Percentiles rank a stretch among this genome's conserved stretches.
Evolutionary conservation across 768 basidiomycete genomes (phyloP).

Genomic region (Tricholoma sp.): DNA sequence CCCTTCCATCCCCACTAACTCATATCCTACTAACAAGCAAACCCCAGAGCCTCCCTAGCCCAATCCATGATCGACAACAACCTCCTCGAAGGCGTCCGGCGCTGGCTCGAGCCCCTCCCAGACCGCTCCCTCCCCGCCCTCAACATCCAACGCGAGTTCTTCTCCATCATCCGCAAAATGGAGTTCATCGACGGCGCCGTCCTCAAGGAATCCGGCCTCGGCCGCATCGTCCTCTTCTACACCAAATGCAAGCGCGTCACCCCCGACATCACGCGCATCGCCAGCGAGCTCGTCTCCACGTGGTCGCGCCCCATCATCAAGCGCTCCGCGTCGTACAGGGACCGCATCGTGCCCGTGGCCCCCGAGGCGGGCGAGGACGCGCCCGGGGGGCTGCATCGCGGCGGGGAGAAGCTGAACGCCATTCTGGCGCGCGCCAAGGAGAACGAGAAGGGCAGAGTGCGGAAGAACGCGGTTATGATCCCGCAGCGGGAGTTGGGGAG

Average conservation of each 20-base stretch:
- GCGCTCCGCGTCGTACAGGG: constrained; percentile 76
- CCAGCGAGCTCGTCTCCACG: constrained; percentile 74
- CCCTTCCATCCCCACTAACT: constrained; percentile 1
- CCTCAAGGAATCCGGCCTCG: constrained; percentile 87
- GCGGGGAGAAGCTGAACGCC: constrained; percentile 55
- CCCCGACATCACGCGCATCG: constrained; percentile 73
- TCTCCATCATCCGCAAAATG: constrained; percentile 81
- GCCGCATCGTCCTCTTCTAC: constrained; percentile 90
- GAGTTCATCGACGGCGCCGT: constrained; percentile 87
- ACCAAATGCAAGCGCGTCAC: constrained; percentile 91
- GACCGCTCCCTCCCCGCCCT: constrained; percentile 91
- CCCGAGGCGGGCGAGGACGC: constrained; percentile 30
- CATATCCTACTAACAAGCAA: constrained; percentile 3
- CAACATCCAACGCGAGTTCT: constrained; percentile 92
- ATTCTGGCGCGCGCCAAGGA: constrained; percentile 67
- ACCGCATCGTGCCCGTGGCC: constrained; percentile 62
- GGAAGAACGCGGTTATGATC: constrained; percentile 80
- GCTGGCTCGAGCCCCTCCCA: constrained; percentile 93
- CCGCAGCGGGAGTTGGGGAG: constrained; percentile 71
- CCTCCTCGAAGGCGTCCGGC: constrained; percentile 80
- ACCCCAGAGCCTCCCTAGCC: constrained; percentile 66
- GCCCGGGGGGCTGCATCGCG: constrained; percentile 22
- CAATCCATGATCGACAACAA: constrained; percentile 96
- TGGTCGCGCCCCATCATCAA: constrained; percentile 95
- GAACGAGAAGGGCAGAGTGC: constrained; percentile 61